Percentiles rank a stretch among this genome's conserved stretches.
Evolutionary conservation across 2,329 filamentous ascomycete genomes (phyloP).

Genomic region (Fusarium proliferatum): DNA sequence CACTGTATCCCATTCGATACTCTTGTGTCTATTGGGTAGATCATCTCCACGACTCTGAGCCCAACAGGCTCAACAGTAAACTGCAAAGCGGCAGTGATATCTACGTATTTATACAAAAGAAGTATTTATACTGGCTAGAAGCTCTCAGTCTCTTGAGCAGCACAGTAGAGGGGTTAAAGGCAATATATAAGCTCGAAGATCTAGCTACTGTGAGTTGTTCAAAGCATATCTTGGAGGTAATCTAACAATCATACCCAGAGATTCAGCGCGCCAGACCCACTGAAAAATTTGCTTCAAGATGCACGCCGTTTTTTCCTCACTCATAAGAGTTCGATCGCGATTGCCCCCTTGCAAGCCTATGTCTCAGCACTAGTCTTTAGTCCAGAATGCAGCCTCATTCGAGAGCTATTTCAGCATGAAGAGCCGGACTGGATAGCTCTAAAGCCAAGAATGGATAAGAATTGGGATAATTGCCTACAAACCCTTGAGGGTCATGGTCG

Average conservation of each 20-base stretch:
- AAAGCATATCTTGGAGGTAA: accelerated
- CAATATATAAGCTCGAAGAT: accelerated
- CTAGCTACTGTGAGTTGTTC: accelerated
- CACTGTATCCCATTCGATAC: accelerated
- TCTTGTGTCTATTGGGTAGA: background rate
- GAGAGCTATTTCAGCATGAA: accelerated
- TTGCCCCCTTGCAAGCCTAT: background rate
- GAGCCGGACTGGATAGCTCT: accelerated
- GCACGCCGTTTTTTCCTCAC: background rate
- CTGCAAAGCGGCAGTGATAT: accelerated
- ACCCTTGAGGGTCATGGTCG: accelerated
- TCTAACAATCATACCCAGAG: background rate
- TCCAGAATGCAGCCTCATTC: background rate
- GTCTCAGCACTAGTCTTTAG: background rate
- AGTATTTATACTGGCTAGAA: background rate
- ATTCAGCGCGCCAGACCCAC: too few species aligned
- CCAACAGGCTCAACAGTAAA: accelerated
- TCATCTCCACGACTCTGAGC: accelerated
- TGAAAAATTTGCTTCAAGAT: accelerated
- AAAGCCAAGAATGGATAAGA: accelerated
- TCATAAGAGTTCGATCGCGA: background rate
- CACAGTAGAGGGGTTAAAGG: accelerated
- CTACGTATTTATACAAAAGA: accelerated
- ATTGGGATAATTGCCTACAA: background rate
- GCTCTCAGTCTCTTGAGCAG: accelerated